A percentile compares a stretch with the other conserved stretches of the same genome.
These are phyloP conservation scores for Dianthus caryophyllus DNA, from an alignment of 148 eudicot species.

Conservation along the genomic window DNA sequence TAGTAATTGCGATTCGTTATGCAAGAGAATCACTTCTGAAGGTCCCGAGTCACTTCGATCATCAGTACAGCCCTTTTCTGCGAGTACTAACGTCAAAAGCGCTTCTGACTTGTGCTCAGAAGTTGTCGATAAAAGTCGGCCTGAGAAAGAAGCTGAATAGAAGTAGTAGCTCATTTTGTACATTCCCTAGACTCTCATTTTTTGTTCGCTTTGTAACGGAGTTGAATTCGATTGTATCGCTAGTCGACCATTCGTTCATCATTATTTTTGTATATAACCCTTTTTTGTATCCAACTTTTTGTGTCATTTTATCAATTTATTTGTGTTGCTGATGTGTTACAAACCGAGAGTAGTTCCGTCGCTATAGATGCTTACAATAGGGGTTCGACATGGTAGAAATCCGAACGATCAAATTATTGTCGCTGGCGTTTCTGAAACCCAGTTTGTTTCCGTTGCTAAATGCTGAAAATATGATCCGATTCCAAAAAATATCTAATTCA, in stretches of 20 bases:
- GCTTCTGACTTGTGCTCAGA: conserved; percentile 24
- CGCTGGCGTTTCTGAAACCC: too few relatives aligned
- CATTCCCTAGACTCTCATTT: not conserved
- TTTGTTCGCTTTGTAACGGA: not conserved
- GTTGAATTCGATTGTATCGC: not conserved
- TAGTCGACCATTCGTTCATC: not conserved
- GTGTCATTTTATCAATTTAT: not conserved
- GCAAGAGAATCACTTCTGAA: conserved; percentile 57
- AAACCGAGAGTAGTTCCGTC: too few relatives aligned
- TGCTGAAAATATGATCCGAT: too few relatives aligned
- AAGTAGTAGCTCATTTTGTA: conserved; percentile 7
- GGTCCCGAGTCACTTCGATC: conserved; percentile 78
- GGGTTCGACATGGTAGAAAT: too few relatives aligned
- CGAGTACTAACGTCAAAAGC: conserved; percentile 32
- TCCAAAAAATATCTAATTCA: too few relatives aligned
- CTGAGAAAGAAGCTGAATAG: conserved; percentile 19
- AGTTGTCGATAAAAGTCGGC: conserved; percentile 18
- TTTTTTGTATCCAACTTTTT: not conserved
- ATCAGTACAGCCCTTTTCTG: conserved; percentile 61
- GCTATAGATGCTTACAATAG: too few relatives aligned
- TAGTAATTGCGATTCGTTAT: conserved; percentile 79
- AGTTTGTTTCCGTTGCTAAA: too few relatives aligned
- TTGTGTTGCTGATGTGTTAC: too few relatives aligned
- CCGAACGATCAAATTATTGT: too few relatives aligned
- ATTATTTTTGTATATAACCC: not conserved